Evolutionary conservation across 1,139 yeast species (phyloP), one percentile per base, ranked within the genome.

Genomic region (Chernovozyma aurita): DNA sequence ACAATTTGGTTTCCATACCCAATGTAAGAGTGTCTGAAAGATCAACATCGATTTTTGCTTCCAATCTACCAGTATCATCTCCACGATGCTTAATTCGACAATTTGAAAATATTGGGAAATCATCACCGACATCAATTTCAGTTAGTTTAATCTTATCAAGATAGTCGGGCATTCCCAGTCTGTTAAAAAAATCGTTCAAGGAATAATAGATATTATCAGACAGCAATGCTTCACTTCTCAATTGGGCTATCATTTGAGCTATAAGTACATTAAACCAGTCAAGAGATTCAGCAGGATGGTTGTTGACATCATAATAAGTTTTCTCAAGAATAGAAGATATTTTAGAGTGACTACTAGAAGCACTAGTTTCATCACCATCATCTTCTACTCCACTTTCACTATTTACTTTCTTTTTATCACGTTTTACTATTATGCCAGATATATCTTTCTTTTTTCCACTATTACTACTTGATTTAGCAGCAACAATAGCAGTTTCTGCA

Each of bases 251-350:
- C 4, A 90, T 82, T 55, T 94, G 97, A 0, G 97, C 98, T 17
- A 92, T 75, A 33, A 92, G 66, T 1, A 92, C 97, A 50, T 92
- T 92, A 55, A 92, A 87, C 98, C 99, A 92, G 57, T 92, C 98
- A 38, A 92, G 64, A 0, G 96, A 83, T 62, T 92, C 99, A 0
- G 97, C 76, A 3, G 82, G 69, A 56, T 94, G 98, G 18, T 80
- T 80, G 31, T 81, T 79, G 1, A 92, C 97, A 53, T 92, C 87
- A 57, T 94, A 94, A 53, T 87, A 88, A 0, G 97, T 88, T 52
- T 88, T 90, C 47, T 90, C 97, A 35, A 92, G 65, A 21, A 90
- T 85, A 0, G 80, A 47, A 49, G 51, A 37, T 5, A 57, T 46
- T 30, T 50, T 55, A 3, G 48, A 36, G 24, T 44, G 40, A 13